Conservation (phyloP, 2,329 filamentous ascomycete species). For the Fusarium clavum region DNA sequence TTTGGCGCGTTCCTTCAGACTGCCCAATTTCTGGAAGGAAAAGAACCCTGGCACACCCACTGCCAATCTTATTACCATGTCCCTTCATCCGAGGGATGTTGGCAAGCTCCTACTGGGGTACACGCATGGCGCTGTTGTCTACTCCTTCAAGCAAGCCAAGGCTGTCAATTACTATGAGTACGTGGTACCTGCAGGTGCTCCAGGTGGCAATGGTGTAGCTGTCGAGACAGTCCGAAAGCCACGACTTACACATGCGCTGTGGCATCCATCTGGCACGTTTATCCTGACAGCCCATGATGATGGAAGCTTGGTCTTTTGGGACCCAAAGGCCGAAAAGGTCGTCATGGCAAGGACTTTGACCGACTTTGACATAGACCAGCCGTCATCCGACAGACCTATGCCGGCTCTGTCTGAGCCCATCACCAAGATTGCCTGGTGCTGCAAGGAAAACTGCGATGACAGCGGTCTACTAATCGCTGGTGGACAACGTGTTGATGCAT, state of each 20-base stretch:
- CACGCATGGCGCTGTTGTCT: conserved; percentile 85
- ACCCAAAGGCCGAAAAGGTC: conserved; percentile 86
- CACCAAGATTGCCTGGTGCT: conserved; percentile 88
- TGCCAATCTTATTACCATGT: conserved; percentile 76
- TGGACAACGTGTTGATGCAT: conserved; percentile 74
- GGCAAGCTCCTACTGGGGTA: conserved; percentile 94
- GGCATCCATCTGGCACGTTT: conserved; percentile 96
- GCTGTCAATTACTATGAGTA: conserved; percentile 86
- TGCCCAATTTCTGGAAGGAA: conserved; percentile 89
- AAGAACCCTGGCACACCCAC: conserved; percentile 73
- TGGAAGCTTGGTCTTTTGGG: conserved; percentile 93
- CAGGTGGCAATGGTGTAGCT: conserved; percentile 78
- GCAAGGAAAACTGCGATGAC: conserved; percentile 92
- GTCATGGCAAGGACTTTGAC: conserved; percentile 85
- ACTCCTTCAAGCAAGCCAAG: conserved; percentile 93
- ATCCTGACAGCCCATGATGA: conserved; percentile 90
- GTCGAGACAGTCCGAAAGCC: conserved; percentile 75
- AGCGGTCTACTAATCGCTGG: conserved; percentile 89
- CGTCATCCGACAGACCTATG: conserved; percentile 62
- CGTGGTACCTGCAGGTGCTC: conserved; percentile 81
- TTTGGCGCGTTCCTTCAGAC: conserved; percentile 76
- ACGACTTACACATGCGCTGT: conserved; percentile 82
- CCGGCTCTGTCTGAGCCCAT: conserved; percentile 78
- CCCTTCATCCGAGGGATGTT: conserved; percentile 91
- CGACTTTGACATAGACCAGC: conserved; percentile 78